A percentile compares a stretch with the other conserved stretches of the same genome.
Conservation (phyloP, 2,329 filamentous ascomycete genomes). For the Ilyonectria robusta region DNA sequence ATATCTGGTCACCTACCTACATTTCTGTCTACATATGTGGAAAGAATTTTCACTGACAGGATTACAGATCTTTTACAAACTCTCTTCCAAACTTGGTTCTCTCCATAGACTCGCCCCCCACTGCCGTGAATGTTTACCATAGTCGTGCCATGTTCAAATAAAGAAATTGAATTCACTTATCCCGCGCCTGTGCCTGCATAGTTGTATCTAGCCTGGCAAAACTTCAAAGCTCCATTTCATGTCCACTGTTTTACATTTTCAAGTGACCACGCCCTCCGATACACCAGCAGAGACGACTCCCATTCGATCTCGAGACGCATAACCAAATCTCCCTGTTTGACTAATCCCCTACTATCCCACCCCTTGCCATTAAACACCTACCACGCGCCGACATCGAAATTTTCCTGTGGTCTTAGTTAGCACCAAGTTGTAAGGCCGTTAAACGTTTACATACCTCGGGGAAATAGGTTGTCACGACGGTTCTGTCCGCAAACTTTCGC, state of each 20-base stretch:
- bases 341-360: background rate
- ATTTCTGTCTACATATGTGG: constrained; percentile 25
- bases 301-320: constrained; percentile 30
- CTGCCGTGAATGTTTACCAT: background rate
- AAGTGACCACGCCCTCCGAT: constrained; percentile 36
- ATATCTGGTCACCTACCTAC: constrained; percentile 53
- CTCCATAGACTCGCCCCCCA: background rate
- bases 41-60: constrained; percentile 38
- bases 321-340: constrained; percentile 34
- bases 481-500: constrained; percentile 95
- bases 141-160: constrained; percentile 1
- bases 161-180: constrained; percentile 16
- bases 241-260: constrained; percentile 50
- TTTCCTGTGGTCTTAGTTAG: constrained; percentile 75
- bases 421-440: background rate
- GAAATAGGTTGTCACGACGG: constrained; percentile 96
- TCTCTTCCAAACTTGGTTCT: background rate
- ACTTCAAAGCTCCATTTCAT: constrained; percentile 36
- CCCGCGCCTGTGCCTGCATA: constrained; percentile 24
- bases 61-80: constrained; percentile 17
- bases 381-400: constrained; percentile 94
- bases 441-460: constrained; percentile 76
- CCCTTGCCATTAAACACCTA: constrained; percentile 57
- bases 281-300: constrained; percentile 44
- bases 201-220: constrained; percentile 22